Evolutionary conservation across 192 early-diverging fungal genomes (phyloP).

Genomic region (Powellomyces hirtus): DNA sequence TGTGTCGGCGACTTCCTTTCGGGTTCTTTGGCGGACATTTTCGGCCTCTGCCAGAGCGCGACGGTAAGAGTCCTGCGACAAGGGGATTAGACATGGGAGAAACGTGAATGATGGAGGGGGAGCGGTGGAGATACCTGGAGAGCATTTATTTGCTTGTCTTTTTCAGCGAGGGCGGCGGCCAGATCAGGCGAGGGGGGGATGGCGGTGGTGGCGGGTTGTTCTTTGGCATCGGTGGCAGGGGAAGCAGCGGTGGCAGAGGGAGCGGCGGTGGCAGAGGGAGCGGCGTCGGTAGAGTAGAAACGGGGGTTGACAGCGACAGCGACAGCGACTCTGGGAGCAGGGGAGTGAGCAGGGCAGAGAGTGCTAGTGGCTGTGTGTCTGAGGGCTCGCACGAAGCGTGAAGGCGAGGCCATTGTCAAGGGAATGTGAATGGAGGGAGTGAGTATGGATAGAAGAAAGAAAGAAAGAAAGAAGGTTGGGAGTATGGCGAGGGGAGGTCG

Average conservation of each 20-base stretch:
- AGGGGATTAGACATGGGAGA: neutral
- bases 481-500: too few species aligned
- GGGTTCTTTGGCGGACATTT: conserved; percentile 87
- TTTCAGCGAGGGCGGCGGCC: conserved; percentile 42
- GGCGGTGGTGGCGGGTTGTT: neutral
- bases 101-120: neutral
- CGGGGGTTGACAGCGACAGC: neutral
- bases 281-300: neutral
- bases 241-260: neutral
- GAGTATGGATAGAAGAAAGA: neutral
- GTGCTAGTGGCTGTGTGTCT: too few species aligned
- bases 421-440: too few species aligned
- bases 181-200: neutral
- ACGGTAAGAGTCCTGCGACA: conserved; percentile 77
- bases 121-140: conserved; percentile 57
- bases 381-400: too few species aligned
- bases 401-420: too few species aligned
- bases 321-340: neutral
- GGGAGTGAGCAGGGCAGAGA: neutral
- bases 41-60: conserved; percentile 94
- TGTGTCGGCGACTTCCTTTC: conserved; percentile 78
- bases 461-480: neutral
- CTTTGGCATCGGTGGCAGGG: neutral
- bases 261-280: neutral
- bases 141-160: conserved; percentile 79